Base-by-base conservation (phyloP, 2,329 filamentous ascomycete genomes). In the Clonostachys chloroleuca region DNA sequence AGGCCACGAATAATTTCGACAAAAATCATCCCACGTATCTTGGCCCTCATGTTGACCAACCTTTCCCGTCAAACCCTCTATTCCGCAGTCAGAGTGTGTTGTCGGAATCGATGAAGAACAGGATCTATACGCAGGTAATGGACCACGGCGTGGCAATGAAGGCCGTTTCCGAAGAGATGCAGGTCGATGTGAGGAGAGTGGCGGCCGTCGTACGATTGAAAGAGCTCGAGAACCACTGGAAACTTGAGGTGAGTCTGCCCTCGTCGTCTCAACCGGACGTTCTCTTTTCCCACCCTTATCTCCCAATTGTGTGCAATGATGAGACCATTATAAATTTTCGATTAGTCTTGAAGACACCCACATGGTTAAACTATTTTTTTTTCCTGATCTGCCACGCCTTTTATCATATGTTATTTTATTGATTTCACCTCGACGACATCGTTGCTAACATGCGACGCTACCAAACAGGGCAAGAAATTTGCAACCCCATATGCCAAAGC, bases 291-390 rank as follows among this genome's bases (percentile, higher is more conserved):
- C 12, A 12, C 30, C 20, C 44, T 43, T 36, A 14, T 18, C 42
- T 20, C 35, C 44, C 54, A 49, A 51, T 61, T 58, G 13, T 40
- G 34, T 45, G 6, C 9, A 17, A 14, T 82, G 79, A 83, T 83
- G 79, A 68, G 59, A 81, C 62, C 65, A 70, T 89, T 79, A 75
- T 71, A 81, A 78, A 80, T 82, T 85, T 86, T 87, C 92, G 92
- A 96, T 97, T 96, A 96, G 92, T 97, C 92, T 96, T 95, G 78
- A 96, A 96, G 92, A 97, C 92, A 84, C 49, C 47, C 66, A 83
- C 77, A 84, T 94, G 89, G 89, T 96, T 92, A 92, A 76, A 86
- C 78, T 4, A 8, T 10, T 30, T 30, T 30, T 14, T 43, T 34
- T 33, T 43, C 16, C 16, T 43, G 42, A 43, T 17, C 16, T 42